These are phyloP conservation scores for Capsicum baccatum DNA, from an alignment of 257 asterid genomes.

Conservation along the genomic window DNA sequence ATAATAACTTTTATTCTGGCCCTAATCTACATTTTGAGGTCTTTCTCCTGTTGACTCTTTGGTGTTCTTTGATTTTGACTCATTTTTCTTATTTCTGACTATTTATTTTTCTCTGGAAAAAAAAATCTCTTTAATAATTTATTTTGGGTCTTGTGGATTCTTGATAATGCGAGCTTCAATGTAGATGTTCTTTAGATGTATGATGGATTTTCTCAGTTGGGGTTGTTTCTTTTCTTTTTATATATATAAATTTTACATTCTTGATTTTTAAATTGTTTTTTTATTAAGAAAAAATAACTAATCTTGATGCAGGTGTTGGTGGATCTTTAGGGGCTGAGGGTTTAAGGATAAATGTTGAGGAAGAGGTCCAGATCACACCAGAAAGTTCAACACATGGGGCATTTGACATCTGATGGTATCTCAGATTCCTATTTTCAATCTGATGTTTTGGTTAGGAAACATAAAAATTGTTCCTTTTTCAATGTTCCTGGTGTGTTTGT, in stretches of 20 bases:
- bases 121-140: not conserved
- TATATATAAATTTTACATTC: not conserved
- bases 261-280: not conserved
- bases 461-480: conserved; percentile 51
- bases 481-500: conserved; percentile 63
- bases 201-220: conserved; percentile 40
- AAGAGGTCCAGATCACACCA: conserved; percentile 71
- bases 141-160: not conserved
- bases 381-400: conserved; percentile 65
- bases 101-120: conserved; percentile 18
- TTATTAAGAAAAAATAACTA: not conserved
- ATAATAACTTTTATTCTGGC: not conserved
- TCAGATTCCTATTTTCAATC: conserved; percentile 61
- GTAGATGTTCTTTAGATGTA: conserved; percentile 37
- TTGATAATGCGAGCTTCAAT: conserved; percentile 25
- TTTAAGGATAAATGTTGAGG: conserved; percentile 62
- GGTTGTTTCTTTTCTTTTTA: not conserved
- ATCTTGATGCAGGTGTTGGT: conserved; percentile 45
- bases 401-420: conserved; percentile 52
- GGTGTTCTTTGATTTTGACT: conserved; percentile 33
- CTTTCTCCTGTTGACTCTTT: conserved; percentile 34
- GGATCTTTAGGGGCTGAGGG: conserved; percentile 31
- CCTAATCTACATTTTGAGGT: conserved; percentile 8
- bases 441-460: conserved; percentile 59
- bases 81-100: conserved; percentile 24